Evolutionary conservation across 306 rosid species (phyloP).

Genomic region (Glycyrrhiza uralensis): DNA sequence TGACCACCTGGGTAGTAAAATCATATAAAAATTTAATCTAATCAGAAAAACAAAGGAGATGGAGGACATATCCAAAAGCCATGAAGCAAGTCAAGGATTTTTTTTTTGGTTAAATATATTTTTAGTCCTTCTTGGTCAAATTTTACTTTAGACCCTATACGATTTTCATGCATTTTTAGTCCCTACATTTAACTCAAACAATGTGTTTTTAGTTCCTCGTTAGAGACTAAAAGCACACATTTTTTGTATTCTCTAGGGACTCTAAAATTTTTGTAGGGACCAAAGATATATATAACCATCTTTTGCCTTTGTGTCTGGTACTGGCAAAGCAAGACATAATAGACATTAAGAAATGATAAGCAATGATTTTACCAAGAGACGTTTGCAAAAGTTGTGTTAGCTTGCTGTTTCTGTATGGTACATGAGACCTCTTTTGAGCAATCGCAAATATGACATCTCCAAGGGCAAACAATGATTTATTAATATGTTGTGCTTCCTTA

Average conservation of each 20-base stretch:
- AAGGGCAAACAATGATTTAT: constrained; percentile 84
- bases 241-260: no score
- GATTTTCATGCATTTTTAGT: no score
- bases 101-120: no score
- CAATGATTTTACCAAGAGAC: constrained; percentile 50
- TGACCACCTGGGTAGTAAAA: constrained; percentile 65
- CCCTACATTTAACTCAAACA: no score
- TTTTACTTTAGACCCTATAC: no score
- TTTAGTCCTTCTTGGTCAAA: no score
- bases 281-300: no score
- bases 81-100: no score
- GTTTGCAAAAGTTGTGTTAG: constrained; percentile 95
- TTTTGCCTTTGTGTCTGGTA: no score
- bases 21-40: background rate
- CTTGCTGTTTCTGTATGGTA: constrained; percentile 95
- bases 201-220: no score
- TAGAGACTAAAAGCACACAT: no score
- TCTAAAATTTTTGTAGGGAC: no score
- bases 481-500: constrained; percentile 87
- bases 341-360: background rate
- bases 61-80: background rate
- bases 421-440: constrained; percentile 69
- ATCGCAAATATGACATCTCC: constrained; percentile 90
- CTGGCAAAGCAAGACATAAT: background rate
- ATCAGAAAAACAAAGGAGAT: background rate